Percentiles rank a stretch among this genome's conserved stretches.
Conservation (phyloP, 495 filamentous ascomycete species). For the Penicillium roqueforti region DNA sequence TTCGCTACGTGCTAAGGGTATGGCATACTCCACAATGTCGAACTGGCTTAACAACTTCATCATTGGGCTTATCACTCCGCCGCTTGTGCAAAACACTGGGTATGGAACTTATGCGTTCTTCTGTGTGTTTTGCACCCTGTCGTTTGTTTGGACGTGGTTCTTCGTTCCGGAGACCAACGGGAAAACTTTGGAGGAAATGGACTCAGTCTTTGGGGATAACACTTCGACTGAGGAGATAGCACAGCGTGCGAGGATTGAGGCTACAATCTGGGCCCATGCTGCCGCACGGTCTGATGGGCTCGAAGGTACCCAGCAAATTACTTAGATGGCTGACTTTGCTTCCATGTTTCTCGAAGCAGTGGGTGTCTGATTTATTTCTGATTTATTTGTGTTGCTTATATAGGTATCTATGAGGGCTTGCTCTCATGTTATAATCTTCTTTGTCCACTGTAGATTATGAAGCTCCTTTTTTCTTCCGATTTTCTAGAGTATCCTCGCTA, state of each 20-base stretch:
- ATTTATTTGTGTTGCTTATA: not conserved
- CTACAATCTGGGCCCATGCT: conserved; percentile 1
- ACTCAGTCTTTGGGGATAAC: conserved; percentile 31
- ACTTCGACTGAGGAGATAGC: conserved; percentile 20
- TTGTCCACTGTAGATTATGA: not conserved
- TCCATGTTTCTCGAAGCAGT: not conserved
- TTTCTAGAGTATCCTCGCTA: no score
- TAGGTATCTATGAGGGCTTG: not conserved
- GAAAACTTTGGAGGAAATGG: conserved; percentile 47
- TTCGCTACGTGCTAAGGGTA: conserved; percentile 34
- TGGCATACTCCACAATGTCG: conserved; percentile 33
- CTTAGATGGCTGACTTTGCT: not conserved
- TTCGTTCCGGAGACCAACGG: conserved; percentile 48
- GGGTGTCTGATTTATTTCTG: not conserved
- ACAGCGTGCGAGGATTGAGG: conserved; percentile 23
- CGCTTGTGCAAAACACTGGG: conserved; percentile 40
- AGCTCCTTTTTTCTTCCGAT: not conserved
- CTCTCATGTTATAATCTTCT: not conserved
- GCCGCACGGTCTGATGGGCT: not conserved
- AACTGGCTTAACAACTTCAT: conserved; percentile 47
- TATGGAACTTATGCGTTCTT: conserved; percentile 46
- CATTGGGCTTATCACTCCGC: conserved; percentile 36
- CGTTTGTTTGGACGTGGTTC: conserved; percentile 37
- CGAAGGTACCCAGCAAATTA: not conserved
- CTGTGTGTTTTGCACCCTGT: conserved; percentile 44